phyloP scores from a whole-genome alignment of 108 stramenopile species.

The Phaeodactylum tricornutum region DNA sequence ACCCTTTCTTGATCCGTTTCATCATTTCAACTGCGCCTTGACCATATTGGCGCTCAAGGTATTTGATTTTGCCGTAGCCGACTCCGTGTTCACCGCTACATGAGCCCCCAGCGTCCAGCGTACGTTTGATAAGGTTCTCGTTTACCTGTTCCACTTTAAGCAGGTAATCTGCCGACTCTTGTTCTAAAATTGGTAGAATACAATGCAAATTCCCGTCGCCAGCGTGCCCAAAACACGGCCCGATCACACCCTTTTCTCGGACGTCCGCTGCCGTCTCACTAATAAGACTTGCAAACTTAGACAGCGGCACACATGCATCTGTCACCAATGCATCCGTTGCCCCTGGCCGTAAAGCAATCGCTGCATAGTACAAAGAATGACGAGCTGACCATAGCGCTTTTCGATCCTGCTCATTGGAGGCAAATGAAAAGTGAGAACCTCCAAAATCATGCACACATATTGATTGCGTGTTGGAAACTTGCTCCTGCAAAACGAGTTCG shows the following conservation, averaged over 20 bases:
- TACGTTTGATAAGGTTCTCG: slow-evolving; percentile 47
- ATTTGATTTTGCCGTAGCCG: slow-evolving; percentile 85
- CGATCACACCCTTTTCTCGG: slow-evolving; percentile 50
- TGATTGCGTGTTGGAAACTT: slow-evolving; percentile 29
- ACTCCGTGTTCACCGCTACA: slow-evolving; percentile 98
- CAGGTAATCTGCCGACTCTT: slow-evolving; percentile 63
- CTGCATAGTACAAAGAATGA: slow-evolving; percentile 74
- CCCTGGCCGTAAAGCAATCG: slow-evolving; percentile 48
- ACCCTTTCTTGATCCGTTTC: slow-evolving; percentile 68
- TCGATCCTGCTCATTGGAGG: slow-evolving; percentile 47
- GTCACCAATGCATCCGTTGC: slow-evolving; percentile 55
- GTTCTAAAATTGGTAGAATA: slow-evolving; percentile 63
- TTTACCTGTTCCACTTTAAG: slow-evolving; percentile 46
- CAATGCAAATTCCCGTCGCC: slow-evolving; percentile 98
- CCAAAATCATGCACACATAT: slow-evolving; percentile 42
- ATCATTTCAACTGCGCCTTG: slow-evolving; percentile 76
- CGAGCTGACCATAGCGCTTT: slow-evolving; percentile 80
- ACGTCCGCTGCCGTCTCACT: slow-evolving; percentile 57
- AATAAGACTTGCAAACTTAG: slow-evolving; percentile 74
- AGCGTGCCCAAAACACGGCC: slow-evolving; percentile 91
- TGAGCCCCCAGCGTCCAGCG: slow-evolving; percentile 79
- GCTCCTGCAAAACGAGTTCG: slow-evolving; percentile 28
- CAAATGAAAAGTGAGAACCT: slow-evolving; percentile 43
- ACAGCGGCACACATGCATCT: slow-evolving; percentile 94
- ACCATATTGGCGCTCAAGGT: slow-evolving; percentile 76